Evolutionary conservation across 2,329 filamentous ascomycete species (phyloP), one percentile per base, ranked within the genome.

Genomic region (Trichothecium roseum): DNA sequence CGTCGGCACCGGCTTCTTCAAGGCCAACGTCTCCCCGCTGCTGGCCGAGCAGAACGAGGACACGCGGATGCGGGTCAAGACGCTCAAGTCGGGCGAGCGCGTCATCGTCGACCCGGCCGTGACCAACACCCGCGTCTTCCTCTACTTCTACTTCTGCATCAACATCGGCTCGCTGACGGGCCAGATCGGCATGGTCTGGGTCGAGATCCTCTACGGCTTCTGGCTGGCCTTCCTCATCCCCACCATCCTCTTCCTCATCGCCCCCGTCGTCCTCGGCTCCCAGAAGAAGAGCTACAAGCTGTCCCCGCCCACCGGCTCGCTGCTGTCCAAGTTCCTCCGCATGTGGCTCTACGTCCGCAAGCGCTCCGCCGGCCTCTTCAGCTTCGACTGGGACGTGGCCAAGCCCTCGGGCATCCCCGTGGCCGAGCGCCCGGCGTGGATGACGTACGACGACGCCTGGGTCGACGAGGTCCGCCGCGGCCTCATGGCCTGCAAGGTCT

Each of bases 361-460:
- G 58, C 74, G 71, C 26, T 70, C 72, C 34, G 77, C 73, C 66
- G n/a, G n/a, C n/a, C 73, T 72, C 38, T 80, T 81, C 53, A 76
- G 73, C 3, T 57, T 76, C 30, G 57, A 83, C 59, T 86, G 81
- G 76, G 74, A 84, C 18, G 51, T 63, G 4, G 74, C 76, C 40
- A 84, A 83, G 60, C 82, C 82, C 3, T 81, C 75, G 51, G 62
- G 65, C 26, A 64, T 84, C 5, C 60, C 69, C 8, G 60, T 68
- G 27, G 55, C 54, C 2, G 53, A 66, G 42, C 76, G 77, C 37
- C 82, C 82, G 0, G 28, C 37, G 0, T 88, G 81, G 81, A 87
- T 88, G 79, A 82, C 78, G 0, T 87, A 86, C 46, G 83, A 89
- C 42, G 84, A 89, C 45, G 74, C 74, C 35, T 89, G 83, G 82